Percentiles rank a stretch among this genome's conserved stretches.
Evolutionary conservation across 768 basidiomycete genomes (phyloP).

Genomic region (Serendipita sp.): DNA sequence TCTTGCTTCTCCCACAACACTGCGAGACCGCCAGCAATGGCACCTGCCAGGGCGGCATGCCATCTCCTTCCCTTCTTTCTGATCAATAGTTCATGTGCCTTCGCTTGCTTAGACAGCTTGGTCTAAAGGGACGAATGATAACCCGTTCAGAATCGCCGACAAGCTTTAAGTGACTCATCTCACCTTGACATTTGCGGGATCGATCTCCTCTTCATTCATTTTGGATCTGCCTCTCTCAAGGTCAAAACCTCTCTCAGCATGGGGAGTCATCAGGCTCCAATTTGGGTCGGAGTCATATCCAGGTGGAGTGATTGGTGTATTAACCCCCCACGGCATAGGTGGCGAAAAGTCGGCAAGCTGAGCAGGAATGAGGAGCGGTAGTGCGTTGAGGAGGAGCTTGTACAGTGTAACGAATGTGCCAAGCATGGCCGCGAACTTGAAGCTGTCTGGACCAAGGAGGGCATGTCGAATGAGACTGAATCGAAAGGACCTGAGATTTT

Average conservation of each 20-base stretch:
- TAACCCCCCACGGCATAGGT: constrained; percentile 13
- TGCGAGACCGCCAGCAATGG: constrained; percentile 51
- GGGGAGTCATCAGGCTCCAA: not conserved
- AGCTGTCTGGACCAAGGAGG: constrained; percentile 65
- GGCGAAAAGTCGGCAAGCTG: constrained; percentile 18
- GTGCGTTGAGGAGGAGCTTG: constrained; percentile 59
- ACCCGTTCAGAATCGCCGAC: not conserved
- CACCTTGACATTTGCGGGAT: constrained; percentile 1
- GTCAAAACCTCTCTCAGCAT: not conserved
- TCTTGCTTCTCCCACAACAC: constrained; percentile 62
- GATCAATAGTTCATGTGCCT: constrained; percentile 44
- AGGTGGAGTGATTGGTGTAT: constrained; percentile 5
- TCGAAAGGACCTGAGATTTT: constrained; percentile 35
- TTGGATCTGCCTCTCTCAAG: not conserved
- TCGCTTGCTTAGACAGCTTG: constrained; percentile 44
- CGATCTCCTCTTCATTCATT: not conserved
- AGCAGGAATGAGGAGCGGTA: constrained; percentile 43
- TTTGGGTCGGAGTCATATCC: not conserved
- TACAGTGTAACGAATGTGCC: constrained; percentile 65
- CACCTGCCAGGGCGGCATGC: constrained; percentile 68
- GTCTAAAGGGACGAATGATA: constrained; percentile 6
- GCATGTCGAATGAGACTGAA: constrained; percentile 59
- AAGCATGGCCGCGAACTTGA: constrained; percentile 77
- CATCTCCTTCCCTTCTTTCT: constrained; percentile 54
- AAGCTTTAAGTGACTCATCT: not conserved